phyloP scores from a whole-genome alignment of 2,329 filamentous ascomycete genomes.

The Plenodomus lindquistii region DNA sequence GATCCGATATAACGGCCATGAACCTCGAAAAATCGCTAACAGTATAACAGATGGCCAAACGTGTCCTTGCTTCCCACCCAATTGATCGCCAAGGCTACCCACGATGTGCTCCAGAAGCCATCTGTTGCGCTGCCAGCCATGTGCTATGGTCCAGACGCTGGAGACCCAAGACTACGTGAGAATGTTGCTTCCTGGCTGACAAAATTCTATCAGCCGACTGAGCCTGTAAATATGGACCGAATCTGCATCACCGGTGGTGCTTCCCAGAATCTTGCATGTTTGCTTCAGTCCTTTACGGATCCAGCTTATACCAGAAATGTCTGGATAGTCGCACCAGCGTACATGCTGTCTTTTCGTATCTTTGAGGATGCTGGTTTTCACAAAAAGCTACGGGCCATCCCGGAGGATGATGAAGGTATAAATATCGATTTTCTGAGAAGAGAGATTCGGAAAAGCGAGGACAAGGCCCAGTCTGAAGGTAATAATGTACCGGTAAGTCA shows the following conservation, averaged over 20 bases:
- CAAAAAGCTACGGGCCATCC: slow-evolving; percentile 67
- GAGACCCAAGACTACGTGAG: slow-evolving; percentile 59
- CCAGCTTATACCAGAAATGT: slow-evolving; percentile 72
- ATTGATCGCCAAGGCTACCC: slow-evolving; percentile 64
- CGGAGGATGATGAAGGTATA: slow-evolving; percentile 77
- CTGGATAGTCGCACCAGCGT: slow-evolving; percentile 82
- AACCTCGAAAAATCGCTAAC: slow-evolving; percentile 20
- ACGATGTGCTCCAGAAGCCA: slow-evolving; percentile 64
- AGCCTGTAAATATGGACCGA: slow-evolving; percentile 57
- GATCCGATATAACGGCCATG: slow-evolving; percentile 13
- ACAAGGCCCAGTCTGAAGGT: slow-evolving; percentile 40
- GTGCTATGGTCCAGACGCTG: slow-evolving; percentile 77
- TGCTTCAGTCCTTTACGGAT: slow-evolving; percentile 81
- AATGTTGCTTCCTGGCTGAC: slow-evolving; percentile 73
- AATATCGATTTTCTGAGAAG: slow-evolving; percentile 65
- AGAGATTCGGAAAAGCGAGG: slow-evolving; percentile 57
- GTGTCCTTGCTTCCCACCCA: slow-evolving; percentile 66
- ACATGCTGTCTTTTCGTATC: slow-evolving; percentile 82
- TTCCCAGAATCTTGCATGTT: slow-evolving; percentile 76
- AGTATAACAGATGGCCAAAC: slow-evolving; percentile 67
- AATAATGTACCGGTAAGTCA: slow-evolving; percentile 51
- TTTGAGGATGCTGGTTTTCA: slow-evolving; percentile 79
- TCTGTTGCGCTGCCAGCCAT: slow-evolving; percentile 65
- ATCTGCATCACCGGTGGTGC: slow-evolving; percentile 86
- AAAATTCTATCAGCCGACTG: slow-evolving; percentile 58